phyloP scores from a whole-genome alignment of 1,284 basidiomycete species.

The Chalciporus sp. region DNA sequence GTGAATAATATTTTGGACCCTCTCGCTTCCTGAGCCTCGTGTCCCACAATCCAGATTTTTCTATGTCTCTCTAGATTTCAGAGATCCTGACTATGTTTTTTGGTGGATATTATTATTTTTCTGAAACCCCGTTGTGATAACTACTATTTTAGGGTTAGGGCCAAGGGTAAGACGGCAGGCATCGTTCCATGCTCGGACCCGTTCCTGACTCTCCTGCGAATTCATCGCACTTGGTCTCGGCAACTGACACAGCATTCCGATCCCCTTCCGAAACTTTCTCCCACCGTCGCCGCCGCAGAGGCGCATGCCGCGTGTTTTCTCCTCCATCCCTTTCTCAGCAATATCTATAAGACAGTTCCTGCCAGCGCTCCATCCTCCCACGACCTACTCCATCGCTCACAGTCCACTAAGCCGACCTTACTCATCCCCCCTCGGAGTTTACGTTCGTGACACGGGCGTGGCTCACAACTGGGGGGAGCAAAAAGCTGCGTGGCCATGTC shows the following conservation, averaged over 20 bases:
- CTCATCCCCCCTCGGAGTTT: not conserved
- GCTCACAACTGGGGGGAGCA: too few relatives aligned
- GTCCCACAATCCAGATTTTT: conserved; percentile 19
- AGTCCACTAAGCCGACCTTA: not conserved
- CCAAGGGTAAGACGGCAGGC: conserved; percentile 19
- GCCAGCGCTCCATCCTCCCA: not conserved
- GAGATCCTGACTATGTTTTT: too few relatives aligned
- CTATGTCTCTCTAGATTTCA: not conserved
- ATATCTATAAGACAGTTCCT: too few relatives aligned
- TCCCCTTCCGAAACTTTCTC: not conserved
- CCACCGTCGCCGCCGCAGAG: conserved; percentile 13
- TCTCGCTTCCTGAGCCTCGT: conserved; percentile 1
- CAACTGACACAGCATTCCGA: too few relatives aligned
- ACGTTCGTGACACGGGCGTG: too few relatives aligned
- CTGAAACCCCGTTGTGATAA: too few relatives aligned
- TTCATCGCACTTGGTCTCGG: too few relatives aligned
- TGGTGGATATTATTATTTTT: not conserved
- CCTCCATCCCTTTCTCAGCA: not conserved
- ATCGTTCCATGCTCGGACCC: not conserved
- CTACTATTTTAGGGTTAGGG: conserved; percentile 32
- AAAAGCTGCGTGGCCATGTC: too few relatives aligned
- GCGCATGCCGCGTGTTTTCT: conserved; percentile 30
- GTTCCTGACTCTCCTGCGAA: not conserved
- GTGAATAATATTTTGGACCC: not conserved
- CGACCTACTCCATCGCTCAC: not conserved